phyloP scores from a whole-genome alignment of 2,329 filamentous ascomycete genomes.

The Fusarium equiseti region DNA sequence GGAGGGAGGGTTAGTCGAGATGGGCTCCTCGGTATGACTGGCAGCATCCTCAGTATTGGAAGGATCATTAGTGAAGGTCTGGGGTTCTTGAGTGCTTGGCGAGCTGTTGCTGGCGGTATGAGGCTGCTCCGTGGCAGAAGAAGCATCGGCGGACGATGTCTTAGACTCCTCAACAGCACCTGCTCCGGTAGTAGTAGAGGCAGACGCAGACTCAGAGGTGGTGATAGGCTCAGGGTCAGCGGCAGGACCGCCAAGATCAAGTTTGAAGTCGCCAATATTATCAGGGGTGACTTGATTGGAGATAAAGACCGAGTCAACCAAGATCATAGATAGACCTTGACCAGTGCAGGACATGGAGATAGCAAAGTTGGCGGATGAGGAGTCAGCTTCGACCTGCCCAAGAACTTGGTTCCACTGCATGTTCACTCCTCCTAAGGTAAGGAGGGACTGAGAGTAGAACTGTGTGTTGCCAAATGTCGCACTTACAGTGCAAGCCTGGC shows the following conservation, averaged over 20 bases:
- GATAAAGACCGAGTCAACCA: conserved; percentile 26
- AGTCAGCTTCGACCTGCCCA: background rate
- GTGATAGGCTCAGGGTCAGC: background rate
- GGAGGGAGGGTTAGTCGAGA: background rate
- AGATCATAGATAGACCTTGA: background rate
- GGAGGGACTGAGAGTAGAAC: conserved; percentile 13
- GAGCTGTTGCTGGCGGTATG: background rate
- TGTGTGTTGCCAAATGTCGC: background rate
- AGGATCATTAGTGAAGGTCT: background rate
- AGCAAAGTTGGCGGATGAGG: background rate
- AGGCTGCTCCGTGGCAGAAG: background rate
- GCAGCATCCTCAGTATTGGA: background rate
- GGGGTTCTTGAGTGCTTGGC: background rate
- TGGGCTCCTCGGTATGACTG: background rate
- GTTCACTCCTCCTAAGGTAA: background rate
- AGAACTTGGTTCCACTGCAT: conserved; percentile 14
- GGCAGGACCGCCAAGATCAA: background rate
- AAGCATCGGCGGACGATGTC: background rate
- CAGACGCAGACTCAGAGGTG: background rate
- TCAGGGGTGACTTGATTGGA: conserved; percentile 24
- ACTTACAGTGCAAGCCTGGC: background rate
- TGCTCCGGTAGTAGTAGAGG: background rate
- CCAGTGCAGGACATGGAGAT: conserved; percentile 18
- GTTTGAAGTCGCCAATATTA: conserved; percentile 12
- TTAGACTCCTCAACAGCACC: background rate